Evolutionary conservation across 2,329 filamentous ascomycete species (phyloP), one percentile per base, ranked within the genome.

Genomic region (Elsinoe batatas): DNA sequence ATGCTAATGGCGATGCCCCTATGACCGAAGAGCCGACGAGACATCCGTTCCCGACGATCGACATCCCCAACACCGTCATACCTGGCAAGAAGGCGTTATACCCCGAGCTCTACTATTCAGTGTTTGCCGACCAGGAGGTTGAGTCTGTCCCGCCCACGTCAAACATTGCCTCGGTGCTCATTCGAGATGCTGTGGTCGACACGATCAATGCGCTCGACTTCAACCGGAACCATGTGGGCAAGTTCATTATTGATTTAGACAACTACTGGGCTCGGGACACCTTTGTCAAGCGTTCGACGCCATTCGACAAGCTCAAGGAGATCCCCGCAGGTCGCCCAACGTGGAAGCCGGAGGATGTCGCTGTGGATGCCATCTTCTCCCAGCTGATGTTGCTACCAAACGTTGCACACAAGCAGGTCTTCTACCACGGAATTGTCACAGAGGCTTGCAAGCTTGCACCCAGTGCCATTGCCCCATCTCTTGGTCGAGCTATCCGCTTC

Each of bases 331-430:
- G 85, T 15, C 81, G 82, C 60, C 82, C 86, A 12, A 91, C 88
- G 0, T 98, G 93, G 91, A 98, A 98, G 71, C 90, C 93, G 0
- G 93, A 98, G 72, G 93, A 98, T 71, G 87, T 97, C 57, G 88
- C 87, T 2, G 89, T 98, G n/a, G 93, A 98, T 69, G 90, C 91
- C 4, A 89, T 97, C 57, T 98, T 98, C 70, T 95, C 91, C 1
- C 91, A 97, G 70, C 78, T 98, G 40, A 88, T 95, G 67, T 87
- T 89, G 69, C 79, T 98, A 36, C 93, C 93, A 3, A 79, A 77
- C 3, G 83, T 93, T 0, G 89, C 95, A 71, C 90, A 95, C 72
- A 96, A 96, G 71, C 78, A 95, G 1, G 88, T 98, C 8, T 98
- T 95, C 72, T 98, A 96, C 69, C 93, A 98, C 71, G 87, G 91